Evolutionary conservation across 352 stramenopile species (phyloP), one percentile per base, ranked within the genome.

Genomic region (Globisporangium paddicum): DNA sequence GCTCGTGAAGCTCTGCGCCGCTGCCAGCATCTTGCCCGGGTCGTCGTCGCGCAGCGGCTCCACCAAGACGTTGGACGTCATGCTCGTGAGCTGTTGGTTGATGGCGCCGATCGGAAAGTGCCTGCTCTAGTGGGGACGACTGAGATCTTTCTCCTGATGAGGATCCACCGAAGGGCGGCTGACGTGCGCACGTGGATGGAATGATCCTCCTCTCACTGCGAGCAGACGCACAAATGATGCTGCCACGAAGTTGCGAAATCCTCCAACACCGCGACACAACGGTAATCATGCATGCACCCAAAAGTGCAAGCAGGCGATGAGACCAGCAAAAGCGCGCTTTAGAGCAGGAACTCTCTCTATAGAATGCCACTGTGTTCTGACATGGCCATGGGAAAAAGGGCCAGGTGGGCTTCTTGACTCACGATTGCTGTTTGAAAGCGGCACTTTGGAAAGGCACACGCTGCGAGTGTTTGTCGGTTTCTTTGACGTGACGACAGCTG

Each of bases 1-100:
- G 13, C 46, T 58, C 45, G 56, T 10, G 54, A 84, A 82, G 52
- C 55, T 53, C 14, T 37, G 40, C 40, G 34, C 35, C 18, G 19
- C 25, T n/a, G n/a, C n/a, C n/a, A n/a, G n/a, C 21, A 25, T 35
- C 23, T 44, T 45, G 54, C 52, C 35, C 38, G 25, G 35, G 16
- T 57, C 32, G 28, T 28, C 18, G 8, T 25, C 35, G 10, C 37
- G 32, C 23, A 46, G 50, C 23, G 50, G 34, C 34, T 46, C 38
- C 23, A 30, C 38, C 35, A 30, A 28, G 28, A 48, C 53, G 38
- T 32, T 60, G n/a, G 53, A 60, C 40, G 53, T 44, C 53, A 60
- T 60, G 19, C 19, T 5, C 28, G n/a, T 34, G 19, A 9, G 23
- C 6, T 19, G 9, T 38, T 16, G 35, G 32, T 40, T 28, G 7